phyloP scores from a whole-genome alignment of 371 early-diverging fungal species.

The Mucor lusitanicus region DNA sequence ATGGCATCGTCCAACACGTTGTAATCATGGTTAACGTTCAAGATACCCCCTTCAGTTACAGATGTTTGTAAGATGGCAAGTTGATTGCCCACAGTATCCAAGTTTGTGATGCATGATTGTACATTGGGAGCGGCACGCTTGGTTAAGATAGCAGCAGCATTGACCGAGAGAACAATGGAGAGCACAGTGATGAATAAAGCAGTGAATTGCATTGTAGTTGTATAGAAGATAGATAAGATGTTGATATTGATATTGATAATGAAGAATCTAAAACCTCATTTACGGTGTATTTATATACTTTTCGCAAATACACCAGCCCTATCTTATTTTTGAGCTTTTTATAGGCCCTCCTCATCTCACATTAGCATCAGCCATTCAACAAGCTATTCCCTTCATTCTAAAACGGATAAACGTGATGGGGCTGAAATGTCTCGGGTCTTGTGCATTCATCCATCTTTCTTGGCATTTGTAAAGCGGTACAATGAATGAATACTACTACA shows the following conservation, averaged over 20 bases:
- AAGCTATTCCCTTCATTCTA: not conserved
- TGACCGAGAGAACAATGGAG: not conserved
- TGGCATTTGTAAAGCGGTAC: not conserved
- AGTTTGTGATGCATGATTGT: not conserved
- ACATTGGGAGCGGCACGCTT: conserved; percentile 6
- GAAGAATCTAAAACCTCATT: not conserved
- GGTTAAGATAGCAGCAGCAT: conserved; percentile 2
- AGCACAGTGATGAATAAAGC: not conserved
- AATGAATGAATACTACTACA: not conserved
- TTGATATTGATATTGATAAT: not conserved
- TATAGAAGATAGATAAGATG: not conserved
- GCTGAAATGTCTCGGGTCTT: not conserved
- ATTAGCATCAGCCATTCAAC: not conserved
- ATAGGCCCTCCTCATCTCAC: not conserved
- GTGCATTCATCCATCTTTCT: not conserved
- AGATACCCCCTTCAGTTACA: not conserved
- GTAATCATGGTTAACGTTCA: not conserved
- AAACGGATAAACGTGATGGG: not conserved
- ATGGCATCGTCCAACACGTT: not conserved
- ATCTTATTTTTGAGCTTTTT: not conserved
- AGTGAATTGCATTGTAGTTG: conserved; percentile 2
- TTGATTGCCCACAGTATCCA: not conserved
- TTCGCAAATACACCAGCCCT: not conserved
- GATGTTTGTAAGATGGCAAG: not conserved
- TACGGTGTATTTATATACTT: not conserved